Base-by-base conservation (phyloP, 1,284 basidiomycete species). In the Leccinum angustisporum region DNA sequence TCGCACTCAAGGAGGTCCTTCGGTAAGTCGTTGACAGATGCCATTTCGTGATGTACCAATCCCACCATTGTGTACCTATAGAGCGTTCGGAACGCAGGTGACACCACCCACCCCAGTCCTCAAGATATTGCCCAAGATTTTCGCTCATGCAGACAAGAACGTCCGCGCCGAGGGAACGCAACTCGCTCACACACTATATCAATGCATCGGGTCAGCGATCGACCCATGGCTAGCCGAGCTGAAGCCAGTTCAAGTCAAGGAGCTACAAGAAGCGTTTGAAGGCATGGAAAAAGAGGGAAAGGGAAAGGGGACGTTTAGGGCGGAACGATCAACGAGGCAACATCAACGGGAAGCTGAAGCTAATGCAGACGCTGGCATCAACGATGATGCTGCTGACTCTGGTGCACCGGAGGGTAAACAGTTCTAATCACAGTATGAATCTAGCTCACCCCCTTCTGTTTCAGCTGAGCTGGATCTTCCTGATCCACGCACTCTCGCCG, bases 211-310 rank as follows among this genome's bases (percentile, higher is more conserved):
- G 25, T 80, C 91, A 1, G 91, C 89, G 1, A 90, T 99, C 63
- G 89, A 95, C 60, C 86, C 95, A 52, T 94, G 90, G 77, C 79
- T 99, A 10, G 80, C 86, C n/a, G 93, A 97, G 67, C 83, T 99
- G 64, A 99, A 99, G 75, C 95, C 97, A 0, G 95, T 99, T n/a
- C 97, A 99, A 76, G 88, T 96, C 51, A 96, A 98, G 74, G 97
- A 99, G 72, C 77, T 99, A 63, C 94, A 94, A 69, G 96, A 97
- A 72, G 83, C 87, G 0, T 99, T 98, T 70, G 93, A 93, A 65
- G 79, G 76, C 33, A 82, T 97, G 80, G 95, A 97, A 70, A 87
- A 86, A 56, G 87, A 90, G 36, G 91, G 90, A 1, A 90, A 89
- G 66, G 93, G 93, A 0, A 91, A 91, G 65, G 95, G 95, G 3